Percentiles rank a stretch among this genome's conserved stretches.
Evolutionary conservation across 2,329 filamentous ascomycete species (phyloP).

Genomic region (Pseudofabraea citricarpa): DNA sequence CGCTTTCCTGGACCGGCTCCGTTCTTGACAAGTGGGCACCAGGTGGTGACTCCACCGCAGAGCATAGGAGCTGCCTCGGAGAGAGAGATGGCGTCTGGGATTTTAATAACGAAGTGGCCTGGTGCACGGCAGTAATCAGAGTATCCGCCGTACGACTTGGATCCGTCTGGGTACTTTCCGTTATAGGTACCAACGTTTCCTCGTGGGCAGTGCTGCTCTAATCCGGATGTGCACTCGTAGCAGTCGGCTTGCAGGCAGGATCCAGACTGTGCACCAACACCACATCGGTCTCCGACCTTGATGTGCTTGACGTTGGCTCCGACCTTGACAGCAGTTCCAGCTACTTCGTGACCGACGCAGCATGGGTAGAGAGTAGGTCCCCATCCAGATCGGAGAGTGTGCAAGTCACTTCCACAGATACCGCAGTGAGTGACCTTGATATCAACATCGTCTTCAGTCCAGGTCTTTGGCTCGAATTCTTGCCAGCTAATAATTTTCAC

Average conservation of each 20-base stretch:
- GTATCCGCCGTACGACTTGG: constrained; percentile 47
- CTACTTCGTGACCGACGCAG: constrained; percentile 47
- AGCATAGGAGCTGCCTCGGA: constrained; percentile 62
- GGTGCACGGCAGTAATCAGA: constrained; percentile 42
- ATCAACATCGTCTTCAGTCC: constrained; percentile 46
- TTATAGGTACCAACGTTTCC: constrained; percentile 41
- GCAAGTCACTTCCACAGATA: constrained; percentile 37
- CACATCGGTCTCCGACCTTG: constrained; percentile 48
- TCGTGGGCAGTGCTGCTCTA: constrained; percentile 22
- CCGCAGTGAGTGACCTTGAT: constrained; percentile 47
- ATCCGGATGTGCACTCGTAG: constrained; percentile 39
- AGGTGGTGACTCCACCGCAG: constrained; percentile 74
- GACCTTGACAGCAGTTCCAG: constrained; percentile 41
- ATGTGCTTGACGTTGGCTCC: constrained; percentile 38
- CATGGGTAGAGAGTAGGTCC: constrained; percentile 32
- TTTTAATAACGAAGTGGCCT: constrained; percentile 54
- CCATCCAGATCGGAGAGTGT: constrained; percentile 29
- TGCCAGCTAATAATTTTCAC: constrained; percentile 29
- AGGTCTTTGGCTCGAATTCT: constrained; percentile 41
- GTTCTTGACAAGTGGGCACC: constrained; percentile 61
- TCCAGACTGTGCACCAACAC: constrained; percentile 45
- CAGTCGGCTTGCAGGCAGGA: constrained; percentile 41
- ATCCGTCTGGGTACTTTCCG: constrained; percentile 23
- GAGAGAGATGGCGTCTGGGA: constrained; percentile 46
- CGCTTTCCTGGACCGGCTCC: constrained; percentile 64